phyloP scores from a whole-genome alignment of 169 alveolate genomes.

The Blepharisma undulans region DNA sequence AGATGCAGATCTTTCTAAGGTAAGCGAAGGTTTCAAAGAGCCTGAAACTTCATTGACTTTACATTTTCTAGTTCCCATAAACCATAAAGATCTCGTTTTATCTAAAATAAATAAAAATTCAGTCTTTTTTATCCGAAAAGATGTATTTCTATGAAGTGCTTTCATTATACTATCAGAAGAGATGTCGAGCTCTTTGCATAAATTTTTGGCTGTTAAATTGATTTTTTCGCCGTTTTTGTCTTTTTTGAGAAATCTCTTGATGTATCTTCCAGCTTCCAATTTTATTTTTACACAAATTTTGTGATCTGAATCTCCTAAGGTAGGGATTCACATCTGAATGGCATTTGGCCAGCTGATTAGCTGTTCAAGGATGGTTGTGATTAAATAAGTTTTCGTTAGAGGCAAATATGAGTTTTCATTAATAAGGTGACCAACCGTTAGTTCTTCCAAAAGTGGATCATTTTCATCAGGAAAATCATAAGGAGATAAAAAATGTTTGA shows the following conservation, averaged over 20 bases:
- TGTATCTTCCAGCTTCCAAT: neutral
- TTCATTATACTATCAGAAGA: neutral
- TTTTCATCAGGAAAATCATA: neutral
- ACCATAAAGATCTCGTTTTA: neutral
- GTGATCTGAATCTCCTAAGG: neutral
- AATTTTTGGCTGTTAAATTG: neutral
- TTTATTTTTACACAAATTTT: neutral
- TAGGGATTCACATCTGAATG: neutral
- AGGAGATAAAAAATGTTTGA: neutral
- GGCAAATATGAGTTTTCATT: neutral
- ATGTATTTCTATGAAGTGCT: neutral
- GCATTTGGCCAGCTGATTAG: neutral
- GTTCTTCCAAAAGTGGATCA: neutral
- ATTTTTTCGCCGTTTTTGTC: neutral
- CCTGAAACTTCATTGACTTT: neutral
- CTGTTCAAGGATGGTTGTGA: neutral
- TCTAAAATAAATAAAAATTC: neutral
- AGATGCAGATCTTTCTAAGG: neutral
- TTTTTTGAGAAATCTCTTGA: neutral
- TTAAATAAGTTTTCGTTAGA: neutral
- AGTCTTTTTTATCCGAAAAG: neutral
- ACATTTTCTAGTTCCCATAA: neutral
- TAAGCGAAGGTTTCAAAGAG: neutral
- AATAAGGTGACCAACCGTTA: neutral
- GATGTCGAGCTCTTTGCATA: neutral